Evolutionary conservation across 2,329 filamentous ascomycete genomes (phyloP), one percentile per base, ranked within the genome.

Genomic region (Aureobasidium leucospermi): DNA sequence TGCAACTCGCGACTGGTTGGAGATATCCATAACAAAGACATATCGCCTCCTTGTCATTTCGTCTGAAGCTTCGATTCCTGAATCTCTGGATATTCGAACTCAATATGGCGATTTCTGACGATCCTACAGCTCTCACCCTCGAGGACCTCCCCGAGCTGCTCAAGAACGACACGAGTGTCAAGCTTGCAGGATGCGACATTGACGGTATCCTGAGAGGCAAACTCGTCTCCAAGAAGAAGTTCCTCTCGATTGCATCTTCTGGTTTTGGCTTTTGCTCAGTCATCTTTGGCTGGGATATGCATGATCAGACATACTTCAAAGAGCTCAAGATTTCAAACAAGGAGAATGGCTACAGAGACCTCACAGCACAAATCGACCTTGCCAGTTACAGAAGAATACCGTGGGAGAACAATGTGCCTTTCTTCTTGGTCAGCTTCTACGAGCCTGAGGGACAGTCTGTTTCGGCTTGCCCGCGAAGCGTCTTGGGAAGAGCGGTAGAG

Each of bases 201-300:
- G 91, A 96, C 70, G 91, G 91, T 64, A 84, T 90, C 55, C 79
- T 96, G 59, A 89, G 91, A 59, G 91, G 91, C 66, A 96, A 96
- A 77, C 81, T 96, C 63, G 85, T 96, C 75, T 90, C 90, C 67
- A 96, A 96, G 80, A 88, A 87, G 71, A 96, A 96, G 77, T 96
- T 96, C 74, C 78, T 96, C 39, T 90, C 88, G 32, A 83, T 96
- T 57, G 87, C 86, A n/a, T 75, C 83, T 43, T 81, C 85, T 46
- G 92, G 91, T 55, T 96, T 96, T 67, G 92, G 91, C 58, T 96
- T 96, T 79, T 96, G 92, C 78, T 94, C 89, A 19, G 90, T 96
- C 65, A 85, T 96, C 65, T 96, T 96, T 68, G 91, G 92, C 71
- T 96, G 92, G 92, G 91, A 96, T 74, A 96, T 96, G 90, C 91